Base-by-base conservation (phyloP, 2,329 filamentous ascomycete species). In the Talaromyces islandicus region DNA sequence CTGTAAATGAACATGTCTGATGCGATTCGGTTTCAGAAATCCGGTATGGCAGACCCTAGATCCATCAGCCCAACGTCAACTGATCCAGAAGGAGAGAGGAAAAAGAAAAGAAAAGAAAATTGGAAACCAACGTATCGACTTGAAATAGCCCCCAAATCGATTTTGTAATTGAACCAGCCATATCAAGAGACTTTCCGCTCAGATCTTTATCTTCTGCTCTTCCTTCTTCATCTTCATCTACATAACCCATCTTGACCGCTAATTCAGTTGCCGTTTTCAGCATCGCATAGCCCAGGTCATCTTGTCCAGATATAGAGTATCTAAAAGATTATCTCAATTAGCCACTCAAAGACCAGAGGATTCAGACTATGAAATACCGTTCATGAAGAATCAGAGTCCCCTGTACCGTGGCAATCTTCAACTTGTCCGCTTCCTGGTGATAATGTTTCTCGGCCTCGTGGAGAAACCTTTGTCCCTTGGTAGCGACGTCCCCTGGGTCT, bases 131-230 rank as follows among this genome's bases (percentile, higher is more conserved):
- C 73, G 73, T 75, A 51, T 76, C 73, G 32, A 75, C 67, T 46
- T 75, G 71, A 46, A 74, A 75, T 21, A 76, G 50, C 0, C 73
- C 73, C 73, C 73, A 75, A 1, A 71, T 71, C 7, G 72, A 73
- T 54, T 68, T 64, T 54, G 65, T 68, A 53, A 69, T 59, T 2
- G 72, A 74, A 6, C 60, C 59, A 41, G 70, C 66, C 68, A 73
- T 70, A 27, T 76, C 73, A 3, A 60, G 43, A 0, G 71, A 68
- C 7, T 66, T 50, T 9, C 67, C 64, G 7, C 65, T 65, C 7
- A 67, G 64, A 2, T 63, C 64, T n/a, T 69, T 59, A 17, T 58
- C 56, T 1, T 64, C 61, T 2, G 62, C 64, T 30, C 10, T 21
- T 9, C 66, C 65, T 4, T 63, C 63, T 2, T 64, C 65, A 43